These are phyloP conservation scores for Cladosporium colombiae DNA, from an alignment of 2,329 filamentous ascomycete species.

Conservation along the genomic window DNA sequence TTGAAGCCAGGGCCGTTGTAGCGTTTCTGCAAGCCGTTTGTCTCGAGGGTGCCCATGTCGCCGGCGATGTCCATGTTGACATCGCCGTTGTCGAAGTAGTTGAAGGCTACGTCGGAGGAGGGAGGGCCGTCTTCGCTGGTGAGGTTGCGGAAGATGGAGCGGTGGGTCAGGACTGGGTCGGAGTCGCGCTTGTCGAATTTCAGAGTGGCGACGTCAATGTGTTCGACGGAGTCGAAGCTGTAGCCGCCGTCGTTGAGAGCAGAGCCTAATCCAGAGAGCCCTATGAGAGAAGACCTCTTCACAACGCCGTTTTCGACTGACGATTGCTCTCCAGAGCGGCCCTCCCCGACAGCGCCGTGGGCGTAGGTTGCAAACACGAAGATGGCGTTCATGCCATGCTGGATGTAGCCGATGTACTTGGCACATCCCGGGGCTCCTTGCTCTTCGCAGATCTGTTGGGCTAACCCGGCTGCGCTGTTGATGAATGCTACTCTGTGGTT, in stretches of 20 bases:
- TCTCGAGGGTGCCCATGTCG: not conserved
- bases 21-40: not conserved
- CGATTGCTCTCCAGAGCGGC: not conserved
- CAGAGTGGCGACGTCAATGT: not conserved
- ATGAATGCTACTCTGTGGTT: not conserved
- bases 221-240: not conserved
- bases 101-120: not conserved
- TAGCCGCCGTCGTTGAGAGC: not conserved
- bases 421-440: not conserved
- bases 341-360: not conserved
- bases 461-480: not conserved
- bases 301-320: not conserved
- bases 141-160: not conserved
- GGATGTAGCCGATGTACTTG: not conserved
- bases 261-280: not conserved
- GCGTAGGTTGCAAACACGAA: not conserved
- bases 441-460: not conserved
- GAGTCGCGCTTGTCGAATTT: not conserved
- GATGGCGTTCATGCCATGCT: not conserved
- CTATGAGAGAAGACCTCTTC: not conserved
- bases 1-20: conserved; percentile 1
- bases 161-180: not conserved
- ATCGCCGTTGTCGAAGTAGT: conserved; percentile 5
- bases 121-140: not conserved
- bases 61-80: not conserved